phyloP scores from a whole-genome alignment of 2,329 filamentous ascomycete genomes.

The Colletotrichum neosansevieriae region DNA sequence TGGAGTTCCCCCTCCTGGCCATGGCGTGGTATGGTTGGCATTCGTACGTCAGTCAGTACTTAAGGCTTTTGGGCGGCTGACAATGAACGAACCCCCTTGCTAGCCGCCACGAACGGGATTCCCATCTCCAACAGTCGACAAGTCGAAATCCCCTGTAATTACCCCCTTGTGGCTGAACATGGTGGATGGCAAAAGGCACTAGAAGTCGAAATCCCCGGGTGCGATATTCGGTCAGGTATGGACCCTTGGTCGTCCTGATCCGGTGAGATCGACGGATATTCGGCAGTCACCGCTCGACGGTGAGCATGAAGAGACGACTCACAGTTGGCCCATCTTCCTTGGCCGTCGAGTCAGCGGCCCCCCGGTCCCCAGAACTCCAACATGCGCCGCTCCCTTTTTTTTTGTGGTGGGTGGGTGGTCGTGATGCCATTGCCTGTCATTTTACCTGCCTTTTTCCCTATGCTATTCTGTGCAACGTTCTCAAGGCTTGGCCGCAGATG shows the following conservation, averaged over 20 bases:
- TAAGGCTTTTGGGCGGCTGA: constrained; percentile 15
- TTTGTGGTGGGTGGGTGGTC: no score
- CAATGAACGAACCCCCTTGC: constrained; percentile 1
- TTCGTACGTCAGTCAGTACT: neutral
- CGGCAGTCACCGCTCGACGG: constrained; percentile 33
- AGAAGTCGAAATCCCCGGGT: constrained; percentile 13
- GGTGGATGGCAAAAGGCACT: no score
- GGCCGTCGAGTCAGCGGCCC: constrained; percentile 37
- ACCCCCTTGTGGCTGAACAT: no score
- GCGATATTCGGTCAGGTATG: constrained; percentile 4
- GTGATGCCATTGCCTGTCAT: neutral
- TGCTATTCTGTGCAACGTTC: neutral
- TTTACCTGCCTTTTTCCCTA: neutral
- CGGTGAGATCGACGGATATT: constrained; percentile 31
- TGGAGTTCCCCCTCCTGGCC: constrained; percentile 20
- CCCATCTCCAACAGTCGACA: constrained; percentile 16
- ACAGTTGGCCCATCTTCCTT: constrained; percentile 30
- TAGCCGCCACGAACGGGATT: constrained; percentile 28
- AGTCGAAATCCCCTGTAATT: constrained; percentile 15
- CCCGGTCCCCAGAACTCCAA: constrained; percentile 33
- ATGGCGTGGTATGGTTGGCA: constrained; percentile 11
- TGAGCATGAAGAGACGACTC: constrained; percentile 29
- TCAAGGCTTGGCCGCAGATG: constrained; percentile 12
- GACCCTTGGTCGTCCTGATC: constrained; percentile 13
- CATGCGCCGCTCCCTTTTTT: constrained; percentile 25